Evolutionary conservation across 441 rosid genomes (phyloP), one percentile per base, ranked within the genome.

Genomic region (Pelargonium fulgidum): DNA sequence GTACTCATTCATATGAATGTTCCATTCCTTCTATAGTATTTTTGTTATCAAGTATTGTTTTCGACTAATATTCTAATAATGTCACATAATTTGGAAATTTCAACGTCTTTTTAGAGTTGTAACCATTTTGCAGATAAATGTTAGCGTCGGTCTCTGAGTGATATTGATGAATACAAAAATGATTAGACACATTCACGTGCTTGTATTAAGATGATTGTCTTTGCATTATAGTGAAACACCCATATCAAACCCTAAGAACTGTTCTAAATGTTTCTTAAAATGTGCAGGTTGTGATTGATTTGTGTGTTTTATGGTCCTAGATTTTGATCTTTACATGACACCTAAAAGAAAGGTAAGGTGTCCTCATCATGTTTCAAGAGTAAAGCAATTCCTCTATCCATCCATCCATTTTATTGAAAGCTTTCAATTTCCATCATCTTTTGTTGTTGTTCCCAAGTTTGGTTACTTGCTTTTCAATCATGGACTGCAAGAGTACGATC

Each of bases 11-110:
- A 39, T 70, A 70, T 48, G 87, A 86, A 26, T 67, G 82, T 62
- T 14, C 81, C 87, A 75, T 86, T 70, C 42, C 87, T 80, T 85
- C 91, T 81, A 81, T 67, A 71, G 67, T 70, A 65, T 26, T 58
- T 50, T 44, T 68, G 75, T 64, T 48, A 44, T 71, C 62, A 14
- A 48, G 54, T 11, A 11, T 16, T 4, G 4, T 11, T 48, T 48
- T 48, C 16, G 4, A 48, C n/a, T n/a, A n/a, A n/a, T n/a, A n/a
- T n/a, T n/a, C 16, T 48, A 48, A 48, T 48, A 48, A 48, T 48
- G 54, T 48, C n/a, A n/a, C 16, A 3, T 48, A n/a, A 7, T 11
- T 1, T 58, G 64, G 7, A 8, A 63, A 69, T 33, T 19, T 42
- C 13, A 42, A 52, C 29, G 22, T 20, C 42, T 29, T 67, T 47